Conservation (phyloP, 805 yeast species). For the Yarrowia keelungensis region DNA sequence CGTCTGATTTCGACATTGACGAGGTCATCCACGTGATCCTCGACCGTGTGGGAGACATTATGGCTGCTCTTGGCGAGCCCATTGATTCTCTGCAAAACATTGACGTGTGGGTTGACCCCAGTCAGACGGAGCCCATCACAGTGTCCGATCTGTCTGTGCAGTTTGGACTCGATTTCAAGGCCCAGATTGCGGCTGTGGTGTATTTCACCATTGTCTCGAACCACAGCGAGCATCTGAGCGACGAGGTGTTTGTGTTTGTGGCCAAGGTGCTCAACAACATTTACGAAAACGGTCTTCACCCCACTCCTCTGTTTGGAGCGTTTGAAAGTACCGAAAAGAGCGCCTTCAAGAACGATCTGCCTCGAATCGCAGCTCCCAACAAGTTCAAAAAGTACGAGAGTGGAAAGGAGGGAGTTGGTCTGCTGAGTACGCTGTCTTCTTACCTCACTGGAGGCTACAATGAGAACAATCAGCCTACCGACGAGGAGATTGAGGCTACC, state of each 20-base stretch:
- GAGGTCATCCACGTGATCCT: constrained; percentile 52
- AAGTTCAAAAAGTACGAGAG: constrained; percentile 66
- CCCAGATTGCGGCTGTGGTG: constrained; percentile 87
- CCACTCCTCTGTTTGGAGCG: constrained; percentile 19
- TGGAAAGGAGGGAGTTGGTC: constrained; percentile 68
- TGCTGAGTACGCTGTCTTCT: constrained; percentile 91
- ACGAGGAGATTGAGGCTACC: constrained; percentile 88
- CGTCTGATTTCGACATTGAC: constrained; percentile 65
- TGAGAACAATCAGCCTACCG: constrained; percentile 89
- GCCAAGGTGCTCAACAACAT: constrained; percentile 31
- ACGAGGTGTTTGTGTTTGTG: constrained; percentile 10
- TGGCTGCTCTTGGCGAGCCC: constrained; percentile 69
- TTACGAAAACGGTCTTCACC: constrained; percentile 31
- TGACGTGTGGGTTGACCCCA: constrained; percentile 57
- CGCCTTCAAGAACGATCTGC: constrained; percentile 56
- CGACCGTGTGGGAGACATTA: constrained; percentile 59
- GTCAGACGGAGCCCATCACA: constrained; percentile 60
- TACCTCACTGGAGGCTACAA: constrained; percentile 87
- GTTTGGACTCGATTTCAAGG: constrained; percentile 89
- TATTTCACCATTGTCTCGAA: constrained; percentile 67
- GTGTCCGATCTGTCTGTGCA: constrained; percentile 83
- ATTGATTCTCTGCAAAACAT: constrained; percentile 42
- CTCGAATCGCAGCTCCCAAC: constrained; percentile 70
- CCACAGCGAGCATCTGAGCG: constrained; percentile 17
- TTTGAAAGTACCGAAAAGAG: constrained; percentile 2